These are phyloP conservation scores for Phlebiopsis flavidoalba DNA, from an alignment of 768 basidiomycete genomes.

Conservation along the genomic window DNA sequence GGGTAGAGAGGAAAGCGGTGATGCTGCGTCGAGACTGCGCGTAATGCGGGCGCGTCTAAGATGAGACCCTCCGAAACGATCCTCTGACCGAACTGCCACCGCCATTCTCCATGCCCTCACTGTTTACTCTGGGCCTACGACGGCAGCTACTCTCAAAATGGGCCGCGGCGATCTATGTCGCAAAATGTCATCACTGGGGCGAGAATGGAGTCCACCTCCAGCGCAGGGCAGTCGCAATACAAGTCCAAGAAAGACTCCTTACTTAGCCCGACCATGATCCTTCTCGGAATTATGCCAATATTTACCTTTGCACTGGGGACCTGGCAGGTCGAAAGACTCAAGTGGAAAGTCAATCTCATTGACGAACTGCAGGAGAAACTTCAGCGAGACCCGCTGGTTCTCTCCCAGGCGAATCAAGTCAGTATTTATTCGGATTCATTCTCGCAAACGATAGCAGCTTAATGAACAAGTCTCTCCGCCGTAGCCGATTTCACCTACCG, in stretches of 20 bases:
- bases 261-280: slow-evolving; percentile 64
- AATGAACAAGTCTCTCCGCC: slow-evolving; percentile 49
- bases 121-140: neutral
- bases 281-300: slow-evolving; percentile 83
- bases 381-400: slow-evolving; percentile 63
- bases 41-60: slow-evolving; percentile 2
- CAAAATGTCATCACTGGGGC: neutral
- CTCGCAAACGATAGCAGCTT: no score
- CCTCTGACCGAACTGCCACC: slow-evolving; percentile 2
- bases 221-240: slow-evolving; percentile 29
- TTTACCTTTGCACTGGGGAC: slow-evolving; percentile 86
- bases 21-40: neutral
- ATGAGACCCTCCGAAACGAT: slow-evolving; percentile 2
- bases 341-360: slow-evolving; percentile 94
- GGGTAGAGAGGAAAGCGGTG: neutral
- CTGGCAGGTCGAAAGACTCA: slow-evolving; percentile 90
- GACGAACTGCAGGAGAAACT: slow-evolving; percentile 92
- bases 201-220: slow-evolving; percentile 8
- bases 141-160: neutral
- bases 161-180: neutral
- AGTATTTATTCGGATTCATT: slow-evolving; percentile 17
- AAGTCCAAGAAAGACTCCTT: slow-evolving; percentile 54
- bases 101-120: neutral
- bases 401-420: slow-evolving; percentile 90
- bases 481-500: slow-evolving; percentile 89